These are phyloP conservation scores for Citrus cavaleriei DNA, from an alignment of 345 rosid genomes.

Conservation along the genomic window DNA sequence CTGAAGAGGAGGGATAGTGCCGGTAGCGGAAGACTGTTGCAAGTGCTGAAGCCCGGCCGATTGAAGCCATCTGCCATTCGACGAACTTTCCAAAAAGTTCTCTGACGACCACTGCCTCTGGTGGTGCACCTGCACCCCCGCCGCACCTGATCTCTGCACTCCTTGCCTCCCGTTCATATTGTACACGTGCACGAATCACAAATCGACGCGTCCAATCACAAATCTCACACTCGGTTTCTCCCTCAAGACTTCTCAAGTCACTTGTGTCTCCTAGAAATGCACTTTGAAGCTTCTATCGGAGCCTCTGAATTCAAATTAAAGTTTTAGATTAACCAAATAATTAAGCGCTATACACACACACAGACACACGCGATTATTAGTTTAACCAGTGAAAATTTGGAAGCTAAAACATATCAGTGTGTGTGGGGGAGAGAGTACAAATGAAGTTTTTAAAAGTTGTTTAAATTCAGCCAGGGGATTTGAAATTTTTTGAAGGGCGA, in stretches of 20 bases:
- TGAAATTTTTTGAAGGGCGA: neutral
- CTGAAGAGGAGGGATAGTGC: constrained; percentile 54
- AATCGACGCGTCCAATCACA: neutral
- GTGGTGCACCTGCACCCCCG: constrained; percentile 73
- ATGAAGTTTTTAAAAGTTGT: neutral
- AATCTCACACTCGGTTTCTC: neutral
- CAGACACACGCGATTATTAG: neutral
- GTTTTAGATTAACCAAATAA: neutral
- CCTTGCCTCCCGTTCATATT: constrained; percentile 63
- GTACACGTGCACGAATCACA: neutral
- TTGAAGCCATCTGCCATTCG: constrained; percentile 92
- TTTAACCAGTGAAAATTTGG: neutral
- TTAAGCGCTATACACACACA: too few relatives aligned
- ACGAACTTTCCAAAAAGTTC: constrained; percentile 61
- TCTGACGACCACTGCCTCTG: constrained; percentile 90
- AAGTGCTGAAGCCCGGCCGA: constrained; percentile 90
- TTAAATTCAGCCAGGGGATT: neutral
- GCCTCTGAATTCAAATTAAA: constrained; percentile 16
- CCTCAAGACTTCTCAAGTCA: neutral
- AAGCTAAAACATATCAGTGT: neutral
- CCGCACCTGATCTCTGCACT: constrained; percentile 75
- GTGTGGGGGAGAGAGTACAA: neutral
- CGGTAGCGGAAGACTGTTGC: constrained; percentile 40
- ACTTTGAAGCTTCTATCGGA: constrained; percentile 5
- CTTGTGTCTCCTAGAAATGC: constrained; percentile 1